phyloP scores from a whole-genome alignment of 192 early-diverging fungal species.

The Coemansia sp. region DNA sequence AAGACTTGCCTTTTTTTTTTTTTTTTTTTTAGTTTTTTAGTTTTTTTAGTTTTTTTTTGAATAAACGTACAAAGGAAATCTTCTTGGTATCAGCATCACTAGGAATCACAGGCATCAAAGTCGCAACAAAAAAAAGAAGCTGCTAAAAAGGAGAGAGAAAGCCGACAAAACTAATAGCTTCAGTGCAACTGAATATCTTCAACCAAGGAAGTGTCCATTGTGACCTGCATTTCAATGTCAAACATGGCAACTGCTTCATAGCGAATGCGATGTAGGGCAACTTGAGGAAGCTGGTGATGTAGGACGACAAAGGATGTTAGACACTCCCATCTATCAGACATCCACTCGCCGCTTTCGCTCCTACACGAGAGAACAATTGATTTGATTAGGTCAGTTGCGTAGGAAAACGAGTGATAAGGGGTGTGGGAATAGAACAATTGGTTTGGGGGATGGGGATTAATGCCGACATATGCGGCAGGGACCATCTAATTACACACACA shows the following conservation, averaged over 20 bases:
- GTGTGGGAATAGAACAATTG: background rate
- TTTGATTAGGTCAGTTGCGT: background rate
- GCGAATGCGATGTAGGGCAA: slow-evolving; percentile 40
- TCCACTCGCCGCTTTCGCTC: slow-evolving; percentile 46
- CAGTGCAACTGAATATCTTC: slow-evolving; percentile 10
- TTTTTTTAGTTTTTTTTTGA: too few species aligned
- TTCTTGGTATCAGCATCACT: too few species aligned
- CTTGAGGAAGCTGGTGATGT: slow-evolving; percentile 40
- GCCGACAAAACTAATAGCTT: too few species aligned
- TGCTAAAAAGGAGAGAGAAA: too few species aligned
- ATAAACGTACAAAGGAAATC: too few species aligned
- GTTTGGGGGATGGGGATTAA: background rate
- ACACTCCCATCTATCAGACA: slow-evolving; percentile 45
- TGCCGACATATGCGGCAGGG: background rate
- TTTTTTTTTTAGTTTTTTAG: too few species aligned
- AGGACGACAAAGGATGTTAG: slow-evolving; percentile 43
- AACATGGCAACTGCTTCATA: slow-evolving; percentile 39
- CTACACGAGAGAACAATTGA: background rate
- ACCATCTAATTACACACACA: background rate
- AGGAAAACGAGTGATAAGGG: background rate
- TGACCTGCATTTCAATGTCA: slow-evolving; percentile 45
- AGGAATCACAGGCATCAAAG: too few species aligned
- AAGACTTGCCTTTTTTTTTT: too few species aligned
- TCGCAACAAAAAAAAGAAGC: too few species aligned
- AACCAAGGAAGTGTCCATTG: slow-evolving; percentile 39